Evolutionary conservation across 2,329 filamentous ascomycete species (phyloP).

Genomic region (Colletotrichum filicis): DNA sequence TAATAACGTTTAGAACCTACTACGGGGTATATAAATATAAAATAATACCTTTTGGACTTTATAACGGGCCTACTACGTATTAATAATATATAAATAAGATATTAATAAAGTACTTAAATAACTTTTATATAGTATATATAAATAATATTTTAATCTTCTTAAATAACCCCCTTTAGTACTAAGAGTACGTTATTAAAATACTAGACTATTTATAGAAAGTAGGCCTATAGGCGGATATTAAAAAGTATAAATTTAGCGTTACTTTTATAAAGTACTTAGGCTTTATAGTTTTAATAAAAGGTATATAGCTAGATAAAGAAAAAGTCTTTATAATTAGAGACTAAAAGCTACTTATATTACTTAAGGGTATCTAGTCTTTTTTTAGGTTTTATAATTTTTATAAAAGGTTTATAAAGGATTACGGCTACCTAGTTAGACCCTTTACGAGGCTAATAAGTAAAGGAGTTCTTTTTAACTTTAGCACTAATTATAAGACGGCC

Average conservation of each 20-base stretch:
- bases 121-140: too few relatives aligned
- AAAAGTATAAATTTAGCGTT: fast-evolving
- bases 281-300: fast-evolving
- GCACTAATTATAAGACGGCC: fast-evolving
- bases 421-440: fast-evolving
- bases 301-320: fast-evolving
- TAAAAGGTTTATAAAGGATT: too few relatives aligned
- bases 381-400: too few relatives aligned
- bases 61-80: fast-evolving
- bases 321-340: fast-evolving
- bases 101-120: too few relatives aligned
- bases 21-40: too few relatives aligned
- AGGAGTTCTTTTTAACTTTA: too few relatives aligned
- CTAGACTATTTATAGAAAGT: too few relatives aligned
- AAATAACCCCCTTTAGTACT: fast-evolving
- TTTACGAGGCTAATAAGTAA: fast-evolving
- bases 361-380: fast-evolving
- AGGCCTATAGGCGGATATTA: fast-evolving
- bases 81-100: too few relatives aligned
- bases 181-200: too few relatives aligned
- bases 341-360: fast-evolving
- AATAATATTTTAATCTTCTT: too few relatives aligned
- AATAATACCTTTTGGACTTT: fast-evolving
- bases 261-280: fast-evolving
- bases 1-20: fast-evolving